Base-by-base conservation (phyloP, 768 basidiomycete species). In the Coprinopsis strossmayeri region DNA sequence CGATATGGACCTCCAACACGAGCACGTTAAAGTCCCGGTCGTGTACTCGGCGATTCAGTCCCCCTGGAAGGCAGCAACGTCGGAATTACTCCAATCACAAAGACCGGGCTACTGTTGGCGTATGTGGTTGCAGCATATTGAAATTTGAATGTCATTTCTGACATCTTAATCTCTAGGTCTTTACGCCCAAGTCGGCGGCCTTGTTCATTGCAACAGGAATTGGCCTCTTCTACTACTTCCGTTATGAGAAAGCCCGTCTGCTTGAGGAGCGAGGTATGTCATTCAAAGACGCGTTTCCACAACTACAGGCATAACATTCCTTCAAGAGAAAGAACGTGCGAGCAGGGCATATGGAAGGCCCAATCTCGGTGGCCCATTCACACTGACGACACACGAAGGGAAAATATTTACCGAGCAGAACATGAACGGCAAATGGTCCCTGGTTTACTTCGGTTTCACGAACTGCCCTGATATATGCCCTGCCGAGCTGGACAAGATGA, bases 381-480 rank as follows among this genome's bases (percentile, higher is more conserved):
- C 69, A 3, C 72, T 98, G 42, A 78, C 72, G 3, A 78, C 81
- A 5, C 82, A 86, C 40, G 68, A 80, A 7, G 82, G 81, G 48
- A 68, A 75, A 47, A 64, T 78, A 0, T 98, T 92, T 67, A 87
- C 91, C 1, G 85, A 97, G 38, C 68, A 87, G 47, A 79, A 95
- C 59, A 69, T 98, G 39, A 65, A 87, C 21, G 94, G 93, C 28
- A 87, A 89, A 69, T 97, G 91, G 91, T 87, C 76, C n/a, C 68
- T 91, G 51, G 76, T 90, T 39, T 91, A 97, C 70, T 99, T 99
- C 67, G 96, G 96, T n/a, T 99, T 98, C 72, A 94, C 95, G 25
- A 95, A 99, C 66, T 99, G 96, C 66, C 95, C 96, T 4, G 96
- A 99, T 66, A 97, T 99, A 46, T 99, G 96, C 61, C 96, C 96